Percentiles rank a stretch among this genome's conserved stretches.
phyloP scores from a whole-genome alignment of 2,329 filamentous ascomycete genomes.

The Cladosporium oxysporum region DNA sequence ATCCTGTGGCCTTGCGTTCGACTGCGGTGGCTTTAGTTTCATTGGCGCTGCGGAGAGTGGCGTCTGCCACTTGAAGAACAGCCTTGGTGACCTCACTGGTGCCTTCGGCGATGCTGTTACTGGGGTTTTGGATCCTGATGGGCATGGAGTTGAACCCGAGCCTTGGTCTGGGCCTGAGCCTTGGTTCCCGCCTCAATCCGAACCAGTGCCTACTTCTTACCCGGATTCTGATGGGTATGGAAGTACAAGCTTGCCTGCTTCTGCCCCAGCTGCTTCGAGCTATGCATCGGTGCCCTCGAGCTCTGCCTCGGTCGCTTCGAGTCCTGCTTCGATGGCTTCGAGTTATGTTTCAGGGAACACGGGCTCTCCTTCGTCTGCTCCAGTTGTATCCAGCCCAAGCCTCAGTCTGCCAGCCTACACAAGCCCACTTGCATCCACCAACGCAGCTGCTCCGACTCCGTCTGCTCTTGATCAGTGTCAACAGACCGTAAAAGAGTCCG shows the following conservation, averaged over 20 bases:
- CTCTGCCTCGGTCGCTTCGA: neutral
- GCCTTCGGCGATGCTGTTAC: neutral
- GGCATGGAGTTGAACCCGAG: neutral
- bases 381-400: neutral
- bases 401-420: neutral
- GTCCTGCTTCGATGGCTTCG: neutral
- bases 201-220: neutral
- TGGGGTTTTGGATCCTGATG: neutral
- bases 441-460: neutral
- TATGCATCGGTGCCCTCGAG: neutral
- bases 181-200: neutral
- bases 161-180: neutral
- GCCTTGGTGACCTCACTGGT: neutral
- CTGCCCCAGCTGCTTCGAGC: neutral
- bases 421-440: neutral
- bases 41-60: conserved; percentile 10
- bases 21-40: conserved; percentile 21
- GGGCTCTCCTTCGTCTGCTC: neutral
- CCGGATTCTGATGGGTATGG: neutral
- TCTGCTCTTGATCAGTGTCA: neutral
- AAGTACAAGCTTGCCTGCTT: neutral
- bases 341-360: neutral
- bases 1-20: neutral
- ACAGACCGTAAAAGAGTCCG: neutral
- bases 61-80: conserved; percentile 23